Evolutionary conservation across 73 alveolate species (phyloP).

Genomic region (Paramecium primaurelia): DNA sequence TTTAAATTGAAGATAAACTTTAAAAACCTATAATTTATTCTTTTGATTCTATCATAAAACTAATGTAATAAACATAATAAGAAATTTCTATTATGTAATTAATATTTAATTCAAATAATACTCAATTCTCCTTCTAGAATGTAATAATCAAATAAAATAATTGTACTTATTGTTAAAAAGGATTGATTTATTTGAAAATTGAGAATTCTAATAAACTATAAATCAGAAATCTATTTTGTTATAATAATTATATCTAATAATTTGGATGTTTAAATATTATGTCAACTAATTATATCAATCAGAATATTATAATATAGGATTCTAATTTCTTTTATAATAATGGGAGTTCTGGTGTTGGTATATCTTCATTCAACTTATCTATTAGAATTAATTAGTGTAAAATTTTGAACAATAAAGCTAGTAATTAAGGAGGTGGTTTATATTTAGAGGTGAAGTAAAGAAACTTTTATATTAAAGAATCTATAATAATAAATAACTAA

Average conservation of each 20-base stretch:
- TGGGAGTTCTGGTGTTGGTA: not conserved
- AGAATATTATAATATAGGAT: too few relatives aligned
- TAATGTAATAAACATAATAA: too few relatives aligned
- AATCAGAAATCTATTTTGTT: not conserved
- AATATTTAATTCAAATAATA: not conserved
- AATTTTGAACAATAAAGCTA: not conserved
- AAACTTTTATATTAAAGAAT: not conserved
- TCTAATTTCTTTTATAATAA: not conserved
- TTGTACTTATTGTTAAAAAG: not conserved
- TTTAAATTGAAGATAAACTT: not conserved
- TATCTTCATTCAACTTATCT: not conserved
- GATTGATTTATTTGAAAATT: not conserved
- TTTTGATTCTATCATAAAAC: not conserved
- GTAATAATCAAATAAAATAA: not conserved
- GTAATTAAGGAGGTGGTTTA: not conserved
- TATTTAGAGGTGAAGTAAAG: not conserved
- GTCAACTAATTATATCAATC: too few relatives aligned
- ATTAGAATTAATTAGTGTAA: not conserved
- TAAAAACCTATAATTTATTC: not conserved
- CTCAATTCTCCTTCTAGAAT: not conserved
- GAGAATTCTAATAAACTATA: not conserved
- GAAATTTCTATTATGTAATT: not conserved
- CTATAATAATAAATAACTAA: not conserved
- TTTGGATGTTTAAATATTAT: not conserved
- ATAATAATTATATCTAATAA: not conserved